Conservation (phyloP, 768 basidiomycete genomes). For the Hygrophoropsis aurantiaca region DNA sequence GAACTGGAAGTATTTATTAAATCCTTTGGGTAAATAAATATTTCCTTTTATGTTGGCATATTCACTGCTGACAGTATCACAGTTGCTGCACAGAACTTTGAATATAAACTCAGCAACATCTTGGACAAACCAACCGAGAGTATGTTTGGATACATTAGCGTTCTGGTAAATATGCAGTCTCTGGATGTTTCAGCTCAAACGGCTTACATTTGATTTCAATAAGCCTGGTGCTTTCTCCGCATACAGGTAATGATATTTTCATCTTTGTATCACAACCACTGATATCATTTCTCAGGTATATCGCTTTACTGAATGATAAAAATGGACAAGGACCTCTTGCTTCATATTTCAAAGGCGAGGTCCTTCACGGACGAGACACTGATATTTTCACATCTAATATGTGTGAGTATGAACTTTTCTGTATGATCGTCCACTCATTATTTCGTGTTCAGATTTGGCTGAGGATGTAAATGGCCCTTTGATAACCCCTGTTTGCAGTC, state of each 20-base stretch:
- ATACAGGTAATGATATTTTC: conserved; percentile 47
- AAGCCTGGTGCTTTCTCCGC: conserved; percentile 95
- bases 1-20: conserved; percentile 77
- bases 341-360: conserved; percentile 97
- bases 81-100: conserved; percentile 96
- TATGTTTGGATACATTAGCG: conserved; percentile 95
- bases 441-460: conserved; percentile 64
- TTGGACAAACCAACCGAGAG: conserved; percentile 88
- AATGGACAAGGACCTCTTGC: conserved; percentile 83
- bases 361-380: conserved; percentile 77
- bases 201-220: not conserved
- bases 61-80: conserved; percentile 2
- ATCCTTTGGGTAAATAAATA: conserved; percentile 69
- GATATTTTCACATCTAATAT: conserved; percentile 96
- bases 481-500: not conserved
- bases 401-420: conserved; percentile 55
- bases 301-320: conserved; percentile 85
- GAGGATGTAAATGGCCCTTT: conserved; percentile 64
- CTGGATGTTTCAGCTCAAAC: too few relatives aligned
- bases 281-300: conserved; percentile 49
- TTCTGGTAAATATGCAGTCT: conserved; percentile 54
- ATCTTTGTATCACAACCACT: conserved; percentile 14
- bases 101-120: conserved; percentile 91
- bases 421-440: conserved; percentile 6
- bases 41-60: not conserved